These are phyloP conservation scores for Botrytis paeoniae DNA, from an alignment of 2,329 filamentous ascomycete genomes.

Conservation along the genomic window DNA sequence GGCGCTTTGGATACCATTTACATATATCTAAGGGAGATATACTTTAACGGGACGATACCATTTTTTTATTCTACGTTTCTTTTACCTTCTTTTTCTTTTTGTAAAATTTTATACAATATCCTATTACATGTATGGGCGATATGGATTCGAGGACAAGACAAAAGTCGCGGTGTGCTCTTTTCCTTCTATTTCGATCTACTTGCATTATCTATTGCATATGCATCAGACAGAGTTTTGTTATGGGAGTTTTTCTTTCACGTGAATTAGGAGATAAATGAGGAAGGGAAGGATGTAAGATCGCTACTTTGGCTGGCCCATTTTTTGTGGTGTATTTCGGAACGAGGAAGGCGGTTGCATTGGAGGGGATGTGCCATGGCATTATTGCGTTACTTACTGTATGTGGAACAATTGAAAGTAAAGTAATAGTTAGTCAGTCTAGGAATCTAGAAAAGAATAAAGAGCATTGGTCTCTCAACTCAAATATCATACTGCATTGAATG, in stretches of 20 bases:
- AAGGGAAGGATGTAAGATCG: background rate
- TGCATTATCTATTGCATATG: constrained; percentile 4
- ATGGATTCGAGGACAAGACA: background rate
- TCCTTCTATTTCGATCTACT: background rate
- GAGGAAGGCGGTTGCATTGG: background rate
- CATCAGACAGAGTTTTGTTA: background rate
- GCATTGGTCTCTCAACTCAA: constrained; percentile 1
- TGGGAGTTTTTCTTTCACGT: background rate
- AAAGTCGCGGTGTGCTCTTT: constrained; percentile 6
- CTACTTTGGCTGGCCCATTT: constrained; percentile 11
- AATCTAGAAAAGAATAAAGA: constrained; percentile 1
- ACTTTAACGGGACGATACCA: constrained; percentile 19
- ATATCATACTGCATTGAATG: background rate
- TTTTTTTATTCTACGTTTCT: background rate
- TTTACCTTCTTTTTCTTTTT: background rate
- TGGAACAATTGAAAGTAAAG: background rate
- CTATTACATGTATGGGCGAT: background rate
- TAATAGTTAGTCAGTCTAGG: constrained; percentile 1
- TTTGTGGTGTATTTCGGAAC: background rate
- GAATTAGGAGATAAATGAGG: background rate
- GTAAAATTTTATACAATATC: constrained; percentile 3
- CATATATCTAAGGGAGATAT: constrained; percentile 17
- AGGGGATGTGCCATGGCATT: background rate
- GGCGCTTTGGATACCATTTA: constrained; percentile 20
- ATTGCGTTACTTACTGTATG: constrained; percentile 3